Conservation (phyloP, 192 early-diverging fungal species). For the Backusella morwellensis region DNA sequence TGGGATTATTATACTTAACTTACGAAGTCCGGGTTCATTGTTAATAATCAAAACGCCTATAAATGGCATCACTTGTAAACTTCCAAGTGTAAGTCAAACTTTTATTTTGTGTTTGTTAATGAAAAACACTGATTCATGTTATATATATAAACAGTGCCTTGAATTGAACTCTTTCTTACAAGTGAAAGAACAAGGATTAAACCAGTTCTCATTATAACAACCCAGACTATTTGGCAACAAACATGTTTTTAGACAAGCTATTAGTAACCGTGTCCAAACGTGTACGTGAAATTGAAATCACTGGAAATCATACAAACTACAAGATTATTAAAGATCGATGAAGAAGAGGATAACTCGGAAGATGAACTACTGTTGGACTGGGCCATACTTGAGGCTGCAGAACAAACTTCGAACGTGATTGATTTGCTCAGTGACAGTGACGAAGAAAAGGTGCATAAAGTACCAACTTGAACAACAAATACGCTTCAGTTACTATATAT, state of each 20-base stretch:
- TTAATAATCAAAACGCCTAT: slow-evolving; percentile 1
- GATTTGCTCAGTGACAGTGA: background rate
- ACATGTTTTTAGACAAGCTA: slow-evolving; percentile 10
- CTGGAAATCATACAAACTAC: background rate
- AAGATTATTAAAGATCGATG: background rate
- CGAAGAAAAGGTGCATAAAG: background rate
- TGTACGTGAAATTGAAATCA: slow-evolving; percentile 20
- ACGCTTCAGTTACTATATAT: background rate
- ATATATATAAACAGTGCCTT: too few species aligned
- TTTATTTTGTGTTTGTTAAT: background rate
- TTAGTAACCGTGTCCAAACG: background rate
- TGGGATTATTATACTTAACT: slow-evolving; percentile 3
- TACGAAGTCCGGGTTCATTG: slow-evolving; percentile 20
- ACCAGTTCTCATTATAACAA: slow-evolving; percentile 18
- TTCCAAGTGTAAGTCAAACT: slow-evolving; percentile 18
- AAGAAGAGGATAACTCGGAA: background rate
- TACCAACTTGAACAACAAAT: too few species aligned
- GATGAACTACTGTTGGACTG: background rate
- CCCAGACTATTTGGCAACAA: background rate
- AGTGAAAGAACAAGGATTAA: background rate
- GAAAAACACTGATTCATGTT: too few species aligned
- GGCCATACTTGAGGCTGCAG: too few species aligned
- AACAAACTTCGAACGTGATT: too few species aligned
- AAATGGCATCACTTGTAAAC: background rate
- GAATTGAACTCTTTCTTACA: too few species aligned